These are phyloP conservation scores for Linanthus parryae DNA, from an alignment of 148 eudicot genomes.

Conservation along the genomic window DNA sequence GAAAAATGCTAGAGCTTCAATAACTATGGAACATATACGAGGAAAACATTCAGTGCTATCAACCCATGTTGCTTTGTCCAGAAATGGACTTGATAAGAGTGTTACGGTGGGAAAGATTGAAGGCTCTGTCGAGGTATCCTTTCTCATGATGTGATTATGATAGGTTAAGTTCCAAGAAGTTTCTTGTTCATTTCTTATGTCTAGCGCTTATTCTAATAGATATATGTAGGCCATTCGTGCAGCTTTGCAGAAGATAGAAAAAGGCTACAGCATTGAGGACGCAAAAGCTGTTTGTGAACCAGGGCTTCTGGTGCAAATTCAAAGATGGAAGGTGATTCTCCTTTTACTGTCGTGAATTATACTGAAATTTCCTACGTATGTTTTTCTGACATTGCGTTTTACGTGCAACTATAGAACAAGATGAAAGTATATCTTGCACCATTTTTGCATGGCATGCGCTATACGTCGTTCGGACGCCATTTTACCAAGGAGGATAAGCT, in stretches of 20 bases:
- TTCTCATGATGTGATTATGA: no score
- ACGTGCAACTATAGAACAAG: constrained; percentile 62
- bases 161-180: no score
- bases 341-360: no score
- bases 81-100: constrained; percentile 29
- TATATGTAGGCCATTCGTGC: constrained; percentile 69
- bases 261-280: constrained; percentile 57
- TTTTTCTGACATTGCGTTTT: no score
- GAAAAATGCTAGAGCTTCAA: constrained; percentile 51
- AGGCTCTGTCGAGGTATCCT: constrained; percentile 58
- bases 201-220: constrained; percentile 6
- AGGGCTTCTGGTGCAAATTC: constrained; percentile 42
- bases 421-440: constrained; percentile 79
- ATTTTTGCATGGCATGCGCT: constrained; percentile 76
- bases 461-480: constrained; percentile 92
- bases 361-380: no score
- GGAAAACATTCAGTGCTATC: constrained; percentile 36
- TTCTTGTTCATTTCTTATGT: background rate
- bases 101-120: constrained; percentile 73
- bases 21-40: constrained; percentile 48
- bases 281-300: constrained; percentile 72
- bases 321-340: constrained; percentile 87
- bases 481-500: constrained; percentile 76
- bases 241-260: constrained; percentile 57
- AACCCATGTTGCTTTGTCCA: constrained; percentile 31